Conservation (phyloP, 2,329 filamentous ascomycete species). For the Cladosporium cucumerinum region DNA sequence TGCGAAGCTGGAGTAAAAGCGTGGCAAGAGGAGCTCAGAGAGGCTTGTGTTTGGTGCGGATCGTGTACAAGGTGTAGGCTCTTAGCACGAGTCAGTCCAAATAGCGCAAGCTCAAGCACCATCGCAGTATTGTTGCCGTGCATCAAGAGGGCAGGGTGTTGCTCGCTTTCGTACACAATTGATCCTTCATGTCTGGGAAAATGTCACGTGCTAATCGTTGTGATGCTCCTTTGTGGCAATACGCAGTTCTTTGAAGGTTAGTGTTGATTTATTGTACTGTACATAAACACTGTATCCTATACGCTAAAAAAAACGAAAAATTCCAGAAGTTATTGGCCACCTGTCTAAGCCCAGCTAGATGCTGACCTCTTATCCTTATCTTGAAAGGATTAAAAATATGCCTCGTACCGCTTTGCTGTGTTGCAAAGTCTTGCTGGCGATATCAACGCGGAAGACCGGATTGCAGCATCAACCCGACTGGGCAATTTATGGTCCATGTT, state of each 20-base stretch:
- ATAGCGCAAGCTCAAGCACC: neutral
- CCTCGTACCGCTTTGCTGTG: neutral
- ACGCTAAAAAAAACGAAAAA: neutral
- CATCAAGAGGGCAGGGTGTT: neutral
- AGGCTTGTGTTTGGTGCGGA: neutral
- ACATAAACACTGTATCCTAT: neutral
- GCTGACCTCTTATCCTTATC: too few relatives aligned
- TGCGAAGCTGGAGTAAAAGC: constrained; percentile 13
- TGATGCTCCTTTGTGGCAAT: neutral
- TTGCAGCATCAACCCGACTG: neutral
- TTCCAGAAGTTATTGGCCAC: too few relatives aligned
- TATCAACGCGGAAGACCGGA: neutral
- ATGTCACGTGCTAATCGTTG: neutral
- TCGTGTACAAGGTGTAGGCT: neutral
- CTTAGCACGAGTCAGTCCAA: neutral
- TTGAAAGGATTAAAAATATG: too few relatives aligned
- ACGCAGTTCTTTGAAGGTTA: neutral
- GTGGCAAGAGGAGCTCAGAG: neutral
- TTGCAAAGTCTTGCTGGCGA: neutral
- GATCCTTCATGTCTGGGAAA: neutral
- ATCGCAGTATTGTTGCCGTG: neutral
- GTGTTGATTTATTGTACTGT: neutral
- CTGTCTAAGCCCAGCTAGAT: too few relatives aligned
- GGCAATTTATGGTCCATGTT: neutral
- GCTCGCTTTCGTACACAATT: neutral